Evolutionary conservation across 768 basidiomycete genomes (phyloP), one percentile per base, ranked within the genome.

Genomic region (Russula brevipes): DNA sequence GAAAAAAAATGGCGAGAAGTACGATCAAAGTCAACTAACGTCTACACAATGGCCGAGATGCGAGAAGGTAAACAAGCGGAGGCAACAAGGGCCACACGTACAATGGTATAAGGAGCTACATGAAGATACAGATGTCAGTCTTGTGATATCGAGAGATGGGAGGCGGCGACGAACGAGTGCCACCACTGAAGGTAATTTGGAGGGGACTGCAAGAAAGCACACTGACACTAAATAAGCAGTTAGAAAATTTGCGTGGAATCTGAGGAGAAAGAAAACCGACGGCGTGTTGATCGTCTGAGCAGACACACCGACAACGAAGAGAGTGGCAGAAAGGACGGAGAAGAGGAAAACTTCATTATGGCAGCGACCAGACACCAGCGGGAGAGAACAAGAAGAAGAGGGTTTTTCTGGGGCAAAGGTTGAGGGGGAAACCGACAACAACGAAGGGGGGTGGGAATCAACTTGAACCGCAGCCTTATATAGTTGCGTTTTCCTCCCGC

Each of bases 241-340:
- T 51, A 24, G 60, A 64, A 65, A 12, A 69, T 54, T 52, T 46
- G 31, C 9, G 4, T 46, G 12, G 35, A 17, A 12, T 54, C 39
- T 3, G 44, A 41, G 33, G 30, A 45, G 14, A 16, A 57, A 16
- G 3, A 17, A 30, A 19, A 80, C 88, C 70, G 67, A 90, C 89
- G 89, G 89, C 42, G 89, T 92, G 72, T 88, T 85, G 72, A 91
- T 75, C 67, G 85, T 70, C 69, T 84, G 83, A 17, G 81, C 85
- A 31, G 77, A 46, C 54, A 73, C 83, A 38, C 73, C 73, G 54
- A 73, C 72, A 51, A 74, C 76, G 66, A 80, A 71, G 67, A 83
- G 73, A 47, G 74, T 75, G 65, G 76, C 70, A 61, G 77, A 70
- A 55, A 76, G 68, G 68, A 82, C 59, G 58, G 78, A 69, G 53